Evolutionary conservation across 2,329 filamentous ascomycete genomes (phyloP).

Genomic region (Penicillium nordicum): DNA sequence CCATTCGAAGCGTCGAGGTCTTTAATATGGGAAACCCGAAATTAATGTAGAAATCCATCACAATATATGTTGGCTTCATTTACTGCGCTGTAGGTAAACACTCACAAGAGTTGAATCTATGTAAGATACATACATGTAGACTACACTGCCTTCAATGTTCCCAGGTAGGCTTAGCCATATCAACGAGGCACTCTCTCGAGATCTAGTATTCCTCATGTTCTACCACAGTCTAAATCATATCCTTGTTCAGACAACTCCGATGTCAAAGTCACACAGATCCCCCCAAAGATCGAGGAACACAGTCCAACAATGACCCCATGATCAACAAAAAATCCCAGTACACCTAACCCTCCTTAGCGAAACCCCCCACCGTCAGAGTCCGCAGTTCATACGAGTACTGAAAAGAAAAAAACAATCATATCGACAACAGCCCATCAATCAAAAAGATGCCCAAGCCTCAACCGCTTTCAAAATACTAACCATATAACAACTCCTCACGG

Average conservation of each 20-base stretch:
- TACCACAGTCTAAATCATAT: not conserved
- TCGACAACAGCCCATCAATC: no score
- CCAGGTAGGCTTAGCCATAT: not conserved
- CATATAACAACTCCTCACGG: no score
- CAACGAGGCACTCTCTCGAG: not conserved
- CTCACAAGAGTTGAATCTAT: not conserved
- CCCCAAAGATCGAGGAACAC: slow-evolving; percentile 22
- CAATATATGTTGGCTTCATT: not conserved
- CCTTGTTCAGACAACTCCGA: slow-evolving; percentile 13
- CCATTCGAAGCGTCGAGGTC: not conserved
- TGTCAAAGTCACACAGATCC: slow-evolving; percentile 31
- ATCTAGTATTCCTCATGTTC: not conserved
- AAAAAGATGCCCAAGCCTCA: no score
- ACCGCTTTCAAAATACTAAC: no score
- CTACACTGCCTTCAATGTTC: not conserved
- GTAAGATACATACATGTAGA: not conserved
- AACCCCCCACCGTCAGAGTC: slow-evolving; percentile 5
- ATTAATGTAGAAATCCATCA: not conserved
- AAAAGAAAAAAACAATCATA: slow-evolving; percentile 21
- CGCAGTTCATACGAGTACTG: slow-evolving; percentile 56
- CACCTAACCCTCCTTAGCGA: no score
- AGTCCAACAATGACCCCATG: slow-evolving; percentile 10
- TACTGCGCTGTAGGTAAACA: not conserved
- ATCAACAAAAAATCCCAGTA: slow-evolving; percentile 10
- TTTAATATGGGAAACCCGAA: not conserved